phyloP scores from a whole-genome alignment of 495 filamentous ascomycete species.

The Rusavskia elegans region DNA sequence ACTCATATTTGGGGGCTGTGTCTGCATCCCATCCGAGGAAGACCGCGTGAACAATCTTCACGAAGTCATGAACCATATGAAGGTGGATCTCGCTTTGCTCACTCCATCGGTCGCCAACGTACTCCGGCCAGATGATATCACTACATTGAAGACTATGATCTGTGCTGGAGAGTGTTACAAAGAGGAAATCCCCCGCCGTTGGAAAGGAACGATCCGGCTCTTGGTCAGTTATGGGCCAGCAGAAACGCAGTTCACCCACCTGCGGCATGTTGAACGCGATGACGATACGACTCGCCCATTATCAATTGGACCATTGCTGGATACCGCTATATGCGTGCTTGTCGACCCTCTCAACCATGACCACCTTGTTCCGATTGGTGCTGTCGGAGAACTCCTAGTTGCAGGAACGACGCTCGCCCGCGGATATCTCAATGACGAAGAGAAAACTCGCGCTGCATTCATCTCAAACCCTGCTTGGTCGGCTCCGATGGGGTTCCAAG shows the following conservation, averaged over 20 bases:
- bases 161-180: slow-evolving; percentile 24
- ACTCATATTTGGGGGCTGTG: slow-evolving; percentile 22
- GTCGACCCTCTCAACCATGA: slow-evolving; percentile 16
- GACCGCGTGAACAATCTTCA: slow-evolving; percentile 11
- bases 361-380: too few species aligned
- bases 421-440: slow-evolving; percentile 22
- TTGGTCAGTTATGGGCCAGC: slow-evolving; percentile 42
- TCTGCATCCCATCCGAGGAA: slow-evolving; percentile 24
- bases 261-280: not conserved
- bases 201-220: slow-evolving; percentile 26
- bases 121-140: too few species aligned
- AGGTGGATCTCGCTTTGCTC: too few species aligned
- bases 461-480: too few species aligned
- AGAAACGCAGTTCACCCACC: slow-evolving; percentile 14
- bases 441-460: slow-evolving; percentile 13
- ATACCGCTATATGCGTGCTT: slow-evolving; percentile 5
- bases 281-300: not conserved
- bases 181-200: slow-evolving; percentile 21
- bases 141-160: too few species aligned
- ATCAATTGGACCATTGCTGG: not conserved
- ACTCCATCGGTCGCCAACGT: too few species aligned
- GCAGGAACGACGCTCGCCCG: slow-evolving; percentile 19
- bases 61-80: too few species aligned
- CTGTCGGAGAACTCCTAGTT: slow-evolving; percentile 15
- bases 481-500: too few species aligned